Percentiles rank a stretch among this genome's conserved stretches.
phyloP scores from a whole-genome alignment of 805 yeast genomes.

The Nadsonia fulvescens region DNA sequence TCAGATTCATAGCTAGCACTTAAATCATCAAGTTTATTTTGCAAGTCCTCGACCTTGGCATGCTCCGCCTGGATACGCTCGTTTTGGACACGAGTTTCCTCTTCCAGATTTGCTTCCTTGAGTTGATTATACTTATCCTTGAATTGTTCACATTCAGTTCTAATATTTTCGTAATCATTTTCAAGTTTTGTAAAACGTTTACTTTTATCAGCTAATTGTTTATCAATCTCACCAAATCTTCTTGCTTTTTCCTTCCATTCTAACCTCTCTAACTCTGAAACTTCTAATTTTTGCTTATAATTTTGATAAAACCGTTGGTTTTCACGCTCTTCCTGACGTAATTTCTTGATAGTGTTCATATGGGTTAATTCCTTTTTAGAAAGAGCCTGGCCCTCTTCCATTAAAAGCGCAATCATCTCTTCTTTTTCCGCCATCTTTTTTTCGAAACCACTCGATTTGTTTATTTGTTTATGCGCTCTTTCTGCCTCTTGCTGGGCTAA shows the following conservation, averaged over 20 bases:
- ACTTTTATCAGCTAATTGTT: conserved; percentile 9
- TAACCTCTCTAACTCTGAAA: conserved; percentile 14
- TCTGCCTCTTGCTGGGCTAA: conserved; percentile 14
- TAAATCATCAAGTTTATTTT: conserved; percentile 16
- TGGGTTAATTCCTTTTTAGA: conserved; percentile 54
- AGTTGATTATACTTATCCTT: conserved; percentile 11
- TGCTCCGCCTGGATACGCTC: conserved; percentile 16
- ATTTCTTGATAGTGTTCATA: conserved; percentile 44
- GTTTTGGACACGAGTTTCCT: conserved; percentile 12
- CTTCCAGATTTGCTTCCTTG: conserved; percentile 14
- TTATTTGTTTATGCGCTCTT: conserved; percentile 9
- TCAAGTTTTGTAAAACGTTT: conserved; percentile 8
- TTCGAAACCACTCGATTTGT: conserved; percentile 9
- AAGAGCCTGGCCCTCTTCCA: conserved; percentile 60
- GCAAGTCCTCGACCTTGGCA: conserved; percentile 12
- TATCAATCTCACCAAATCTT: conserved; percentile 10
- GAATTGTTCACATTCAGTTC: conserved; percentile 4
- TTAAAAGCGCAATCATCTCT: conserved; percentile 40
- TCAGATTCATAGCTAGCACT: conserved; percentile 16
- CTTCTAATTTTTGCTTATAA: conserved; percentile 8
- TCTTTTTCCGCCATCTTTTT: conserved; percentile 32
- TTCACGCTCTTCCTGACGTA: conserved; percentile 23
- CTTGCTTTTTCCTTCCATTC: conserved; percentile 9
- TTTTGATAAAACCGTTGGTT: conserved; percentile 8
- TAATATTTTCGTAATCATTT: conserved; percentile 5